Conservation (phyloP, 2,329 filamentous ascomycete species). For the Pseudogymnoascus verrucosus region DNA sequence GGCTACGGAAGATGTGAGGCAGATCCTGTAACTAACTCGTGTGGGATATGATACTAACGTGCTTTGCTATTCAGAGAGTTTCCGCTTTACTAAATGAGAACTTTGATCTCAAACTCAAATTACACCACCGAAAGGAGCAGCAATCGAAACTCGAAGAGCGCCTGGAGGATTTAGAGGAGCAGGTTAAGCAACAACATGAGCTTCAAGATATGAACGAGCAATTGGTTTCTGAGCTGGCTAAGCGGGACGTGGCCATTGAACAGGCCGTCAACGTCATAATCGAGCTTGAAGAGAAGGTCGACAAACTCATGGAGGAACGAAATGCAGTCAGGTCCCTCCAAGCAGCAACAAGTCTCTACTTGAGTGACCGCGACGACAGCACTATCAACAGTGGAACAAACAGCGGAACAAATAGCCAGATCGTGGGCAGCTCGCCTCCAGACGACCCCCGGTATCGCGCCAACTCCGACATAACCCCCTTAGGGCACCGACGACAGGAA, state of each 20-base stretch:
- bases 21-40: not conserved
- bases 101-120: conserved; percentile 66
- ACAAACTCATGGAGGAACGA: conserved; percentile 45
- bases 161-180: conserved; percentile 43
- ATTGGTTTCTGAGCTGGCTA: conserved; percentile 53
- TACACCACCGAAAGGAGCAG: conserved; percentile 60
- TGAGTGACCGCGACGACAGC: conserved; percentile 17
- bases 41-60: conserved; percentile 1
- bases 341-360: conserved; percentile 21
- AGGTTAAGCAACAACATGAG: conserved; percentile 36
- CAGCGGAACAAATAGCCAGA: conserved; percentile 10
- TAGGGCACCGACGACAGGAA: conserved; percentile 17
- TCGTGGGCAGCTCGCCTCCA: conserved; percentile 21
- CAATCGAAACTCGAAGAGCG: conserved; percentile 52
- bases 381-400: conserved; percentile 15
- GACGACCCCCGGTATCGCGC: conserved; percentile 6
- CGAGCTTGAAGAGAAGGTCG: conserved; percentile 51
- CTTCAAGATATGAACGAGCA: conserved; percentile 50
- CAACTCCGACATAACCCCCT: not conserved
- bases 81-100: conserved; percentile 67
- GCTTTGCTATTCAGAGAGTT: conserved; percentile 40
- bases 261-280: conserved; percentile 66
- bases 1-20: conserved; percentile 57
- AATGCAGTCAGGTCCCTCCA: conserved; percentile 46
- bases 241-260: conserved; percentile 61